Evolutionary conservation across 768 basidiomycete genomes (phyloP).

Genomic region (Punctularia strigosozonata): DNA sequence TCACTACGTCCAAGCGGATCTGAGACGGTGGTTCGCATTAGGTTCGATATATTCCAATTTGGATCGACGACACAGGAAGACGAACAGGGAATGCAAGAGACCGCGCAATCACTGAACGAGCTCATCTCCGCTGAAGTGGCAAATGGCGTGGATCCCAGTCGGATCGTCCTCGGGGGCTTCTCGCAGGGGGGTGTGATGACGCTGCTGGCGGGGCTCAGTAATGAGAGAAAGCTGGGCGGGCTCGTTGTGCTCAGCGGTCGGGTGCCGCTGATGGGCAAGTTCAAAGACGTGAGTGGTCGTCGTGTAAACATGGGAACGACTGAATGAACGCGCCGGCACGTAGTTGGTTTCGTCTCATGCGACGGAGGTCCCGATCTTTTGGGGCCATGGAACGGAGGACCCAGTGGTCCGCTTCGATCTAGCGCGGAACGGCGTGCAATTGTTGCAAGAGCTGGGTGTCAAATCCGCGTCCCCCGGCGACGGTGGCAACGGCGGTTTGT

Average conservation of each 20-base stretch:
- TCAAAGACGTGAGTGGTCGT: conserved; percentile 44
- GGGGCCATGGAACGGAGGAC: conserved; percentile 76
- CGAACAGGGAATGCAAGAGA: conserved; percentile 60
- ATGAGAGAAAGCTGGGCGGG: conserved; percentile 58
- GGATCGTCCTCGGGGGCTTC: conserved; percentile 83
- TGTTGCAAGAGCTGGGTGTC: conserved; percentile 42
- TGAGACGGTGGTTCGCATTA: conserved; percentile 13
- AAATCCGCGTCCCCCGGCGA: conserved; percentile 21
- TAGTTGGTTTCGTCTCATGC: conserved; percentile 50
- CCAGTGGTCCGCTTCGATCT: conserved; percentile 53
- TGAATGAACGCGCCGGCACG: not conserved
- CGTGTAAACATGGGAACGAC: not conserved
- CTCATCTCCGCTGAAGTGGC: conserved; percentile 69
- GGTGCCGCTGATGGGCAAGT: conserved; percentile 54
- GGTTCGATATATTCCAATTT: conserved; percentile 73
- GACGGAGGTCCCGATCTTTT: conserved; percentile 63
- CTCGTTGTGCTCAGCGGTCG: conserved; percentile 71
- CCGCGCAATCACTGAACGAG: conserved; percentile 46
- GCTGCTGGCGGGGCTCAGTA: conserved; percentile 59
- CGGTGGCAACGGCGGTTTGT: conserved; percentile 38
- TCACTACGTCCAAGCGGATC: not conserved
- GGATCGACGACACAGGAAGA: conserved; percentile 57
- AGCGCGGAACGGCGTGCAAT: conserved; percentile 41
- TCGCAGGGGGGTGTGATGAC: conserved; percentile 77
- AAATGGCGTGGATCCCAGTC: conserved; percentile 49